A percentile compares a stretch with the other conserved stretches of the same genome.
These are phyloP conservation scores for Mycena rebaudengoi DNA, from an alignment of 768 basidiomycete genomes.

Conservation along the genomic window DNA sequence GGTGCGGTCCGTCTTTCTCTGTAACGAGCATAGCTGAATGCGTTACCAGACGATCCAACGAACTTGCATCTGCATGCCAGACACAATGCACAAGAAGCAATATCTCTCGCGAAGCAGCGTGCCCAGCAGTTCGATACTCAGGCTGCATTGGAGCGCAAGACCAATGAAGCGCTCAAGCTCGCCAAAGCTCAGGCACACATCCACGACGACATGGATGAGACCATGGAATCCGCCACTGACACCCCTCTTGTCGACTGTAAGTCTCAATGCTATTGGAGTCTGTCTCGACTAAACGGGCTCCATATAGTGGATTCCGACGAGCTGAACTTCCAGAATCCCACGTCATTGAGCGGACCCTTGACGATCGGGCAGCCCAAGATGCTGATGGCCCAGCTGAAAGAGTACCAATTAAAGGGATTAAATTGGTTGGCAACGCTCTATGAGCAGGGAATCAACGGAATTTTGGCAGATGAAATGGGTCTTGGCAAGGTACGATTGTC, in stretches of 20 bases:
- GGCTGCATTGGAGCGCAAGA: constrained; percentile 82
- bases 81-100: constrained; percentile 89
- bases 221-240: constrained; percentile 35
- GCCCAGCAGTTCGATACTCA: constrained; percentile 89
- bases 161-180: constrained; percentile 77
- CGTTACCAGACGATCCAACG: constrained; percentile 77
- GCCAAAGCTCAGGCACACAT: constrained; percentile 63
- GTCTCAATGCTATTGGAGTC: constrained; percentile 33
- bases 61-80: constrained; percentile 88
- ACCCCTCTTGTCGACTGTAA: constrained; percentile 76
- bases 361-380: constrained; percentile 93
- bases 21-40: constrained; percentile 5
- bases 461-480: constrained; percentile 99
- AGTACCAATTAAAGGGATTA: constrained; percentile 97
- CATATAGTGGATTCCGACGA: constrained; percentile 90
- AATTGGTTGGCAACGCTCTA: constrained; percentile 98
- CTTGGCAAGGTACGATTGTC: constrained; percentile 74
- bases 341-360: constrained; percentile 83
- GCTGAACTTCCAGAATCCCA: constrained; percentile 99
- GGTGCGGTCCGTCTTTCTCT: constrained; percentile 56
- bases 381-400: constrained; percentile 96
- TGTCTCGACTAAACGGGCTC: constrained; percentile 6
- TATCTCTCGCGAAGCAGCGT: constrained; percentile 77
- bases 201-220: constrained; percentile 53
- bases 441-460: constrained; percentile 99